A percentile compares a stretch with the other conserved stretches of the same genome.
phyloP scores from a whole-genome alignment of 805 yeast species.

The Candida yuanshanica region DNA sequence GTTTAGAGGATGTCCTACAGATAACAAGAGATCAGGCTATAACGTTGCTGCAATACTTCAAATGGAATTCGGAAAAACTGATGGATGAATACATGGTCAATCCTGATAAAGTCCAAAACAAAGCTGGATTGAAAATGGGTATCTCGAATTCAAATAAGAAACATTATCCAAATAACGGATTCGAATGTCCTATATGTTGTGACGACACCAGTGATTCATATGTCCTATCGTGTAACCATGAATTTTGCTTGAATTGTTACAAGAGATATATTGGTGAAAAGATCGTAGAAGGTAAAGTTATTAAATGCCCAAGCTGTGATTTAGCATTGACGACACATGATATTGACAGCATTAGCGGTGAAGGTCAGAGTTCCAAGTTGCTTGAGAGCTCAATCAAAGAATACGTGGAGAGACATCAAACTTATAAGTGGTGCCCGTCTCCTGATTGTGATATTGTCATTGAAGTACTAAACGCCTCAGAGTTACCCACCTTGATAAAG shows the following conservation, averaged over 20 bases:
- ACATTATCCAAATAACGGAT: constrained; percentile 21
- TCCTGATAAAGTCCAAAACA: constrained; percentile 28
- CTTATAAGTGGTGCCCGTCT: constrained; percentile 76
- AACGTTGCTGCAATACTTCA: constrained; percentile 40
- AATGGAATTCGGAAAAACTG: constrained; percentile 56
- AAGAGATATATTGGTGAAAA: constrained; percentile 47
- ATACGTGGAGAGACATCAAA: constrained; percentile 45
- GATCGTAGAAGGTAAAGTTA: constrained; percentile 36
- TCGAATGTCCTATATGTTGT: constrained; percentile 68
- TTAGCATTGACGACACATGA: constrained; percentile 33
- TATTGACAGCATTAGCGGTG: constrained; percentile 36
- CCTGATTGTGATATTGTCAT: constrained; percentile 69
- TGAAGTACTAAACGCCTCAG: constrained; percentile 21
- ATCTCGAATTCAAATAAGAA: background rate
- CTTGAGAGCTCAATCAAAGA: constrained; percentile 36
- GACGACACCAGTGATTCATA: constrained; percentile 44
- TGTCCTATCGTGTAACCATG: constrained; percentile 62
- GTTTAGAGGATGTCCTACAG: constrained; percentile 33
- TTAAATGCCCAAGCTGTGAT: constrained; percentile 62
- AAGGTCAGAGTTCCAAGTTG: constrained; percentile 25
- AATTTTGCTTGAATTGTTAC: constrained; percentile 67
- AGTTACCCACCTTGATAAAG: constrained; percentile 6
- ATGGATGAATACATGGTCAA: constrained; percentile 50
- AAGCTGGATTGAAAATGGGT: constrained; percentile 24
- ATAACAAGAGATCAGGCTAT: constrained; percentile 35